phyloP scores from a whole-genome alignment of 2,329 filamentous ascomycete species.

The Didymella lethalis region DNA sequence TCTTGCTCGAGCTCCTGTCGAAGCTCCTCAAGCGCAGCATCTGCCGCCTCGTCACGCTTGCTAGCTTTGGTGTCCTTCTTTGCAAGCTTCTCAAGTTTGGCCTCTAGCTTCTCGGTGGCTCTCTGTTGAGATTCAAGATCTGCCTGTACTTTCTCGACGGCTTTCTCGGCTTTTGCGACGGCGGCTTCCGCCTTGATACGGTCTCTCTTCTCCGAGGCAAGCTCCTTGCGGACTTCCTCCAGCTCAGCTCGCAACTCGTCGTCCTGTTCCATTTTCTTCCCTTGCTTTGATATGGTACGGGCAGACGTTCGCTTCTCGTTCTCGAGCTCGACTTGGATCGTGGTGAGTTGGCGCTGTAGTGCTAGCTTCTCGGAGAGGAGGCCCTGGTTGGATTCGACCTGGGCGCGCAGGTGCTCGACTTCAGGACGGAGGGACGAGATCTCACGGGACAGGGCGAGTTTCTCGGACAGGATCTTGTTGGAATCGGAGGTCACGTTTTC shows the following conservation, averaged over 20 bases:
- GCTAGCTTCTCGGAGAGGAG: conserved; percentile 80
- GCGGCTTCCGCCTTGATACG: conserved; percentile 52
- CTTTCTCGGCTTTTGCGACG: conserved; percentile 50
- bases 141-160: conserved; percentile 40
- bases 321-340: conserved; percentile 81
- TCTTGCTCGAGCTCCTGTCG: conserved; percentile 55
- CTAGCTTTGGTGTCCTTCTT: conserved; percentile 47
- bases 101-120: conserved; percentile 40
- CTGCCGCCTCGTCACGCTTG: conserved; percentile 47
- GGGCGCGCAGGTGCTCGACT: conserved; percentile 67
- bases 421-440: conserved; percentile 67
- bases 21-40: conserved; percentile 44
- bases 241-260: conserved; percentile 55
- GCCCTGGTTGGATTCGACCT: conserved; percentile 68
- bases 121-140: conserved; percentile 46
- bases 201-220: conserved; percentile 56
- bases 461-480: conserved; percentile 72
- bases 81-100: conserved; percentile 44
- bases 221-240: conserved; percentile 57
- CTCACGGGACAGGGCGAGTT: conserved; percentile 67
- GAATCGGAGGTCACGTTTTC: conserved; percentile 73
- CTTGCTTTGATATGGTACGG: conserved; percentile 61
- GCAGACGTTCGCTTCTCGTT: conserved; percentile 77
- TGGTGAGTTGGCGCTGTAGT: conserved; percentile 78
- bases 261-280: conserved; percentile 59